Percentiles rank a stretch among this genome's conserved stretches.
These are phyloP conservation scores for Euryodendron excelsum DNA, from an alignment of 148 eudicot species.

Conservation along the genomic window DNA sequence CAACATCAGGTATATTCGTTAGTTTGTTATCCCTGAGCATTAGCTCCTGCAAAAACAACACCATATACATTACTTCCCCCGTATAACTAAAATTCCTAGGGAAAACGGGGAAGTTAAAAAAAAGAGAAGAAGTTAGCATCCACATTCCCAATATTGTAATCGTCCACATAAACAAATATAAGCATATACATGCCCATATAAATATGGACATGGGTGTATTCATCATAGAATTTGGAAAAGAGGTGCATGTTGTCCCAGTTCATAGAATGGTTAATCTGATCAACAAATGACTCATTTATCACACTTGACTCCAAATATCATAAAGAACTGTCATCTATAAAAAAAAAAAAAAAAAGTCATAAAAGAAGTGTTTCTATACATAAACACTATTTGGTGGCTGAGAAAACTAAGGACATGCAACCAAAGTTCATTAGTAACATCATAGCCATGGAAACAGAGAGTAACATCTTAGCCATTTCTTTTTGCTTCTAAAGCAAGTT, in stretches of 20 bases:
- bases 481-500: background rate
- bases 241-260: background rate
- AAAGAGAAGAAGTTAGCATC: background rate
- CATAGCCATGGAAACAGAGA: background rate
- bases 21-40: conserved; percentile 89
- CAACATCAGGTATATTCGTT: conserved; percentile 77
- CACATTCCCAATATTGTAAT: background rate
- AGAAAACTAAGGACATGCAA: background rate
- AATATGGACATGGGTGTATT: too few species aligned
- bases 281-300: background rate
- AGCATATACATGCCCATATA: background rate
- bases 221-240: background rate
- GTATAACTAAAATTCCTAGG: background rate
- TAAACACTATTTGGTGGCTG: background rate
- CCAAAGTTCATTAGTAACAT: background rate
- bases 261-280: background rate
- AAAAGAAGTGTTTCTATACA: too few species aligned
- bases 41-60: conserved; percentile 64
- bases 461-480: background rate
- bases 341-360: too few species aligned
- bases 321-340: too few species aligned
- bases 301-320: background rate
- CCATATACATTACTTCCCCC: background rate
- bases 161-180: background rate
- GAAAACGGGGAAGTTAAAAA: background rate